These are phyloP conservation scores for Schrenkiella parvula DNA, from an alignment of 345 rosid genomes.

Conservation along the genomic window DNA sequence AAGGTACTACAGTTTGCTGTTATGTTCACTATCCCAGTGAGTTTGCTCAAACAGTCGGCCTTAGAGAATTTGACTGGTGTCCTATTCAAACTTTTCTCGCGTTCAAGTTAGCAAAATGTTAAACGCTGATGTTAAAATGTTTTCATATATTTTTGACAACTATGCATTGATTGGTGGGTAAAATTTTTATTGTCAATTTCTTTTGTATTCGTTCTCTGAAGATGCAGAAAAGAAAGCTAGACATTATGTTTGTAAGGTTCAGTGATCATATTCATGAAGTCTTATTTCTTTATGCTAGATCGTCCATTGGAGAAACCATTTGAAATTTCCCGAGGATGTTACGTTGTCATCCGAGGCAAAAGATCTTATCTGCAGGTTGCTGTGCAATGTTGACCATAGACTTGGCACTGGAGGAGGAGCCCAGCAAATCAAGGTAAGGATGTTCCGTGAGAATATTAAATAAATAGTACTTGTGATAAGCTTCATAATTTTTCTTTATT, in stretches of 20 bases:
- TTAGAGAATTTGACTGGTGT: slow-evolving; percentile 3
- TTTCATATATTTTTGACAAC: background rate
- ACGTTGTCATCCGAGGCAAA: slow-evolving; percentile 69
- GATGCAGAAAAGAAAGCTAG: background rate
- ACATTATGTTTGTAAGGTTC: slow-evolving; percentile 11
- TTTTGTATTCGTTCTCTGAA: background rate
- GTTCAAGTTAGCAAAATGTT: background rate
- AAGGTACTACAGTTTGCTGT: slow-evolving; percentile 50
- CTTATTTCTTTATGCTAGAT: slow-evolving; percentile 47
- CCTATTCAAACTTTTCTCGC: background rate
- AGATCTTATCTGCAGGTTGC: slow-evolving; percentile 81
- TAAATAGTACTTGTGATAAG: slow-evolving; percentile 15
- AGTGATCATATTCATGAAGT: slow-evolving; percentile 11
- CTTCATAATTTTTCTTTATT: slow-evolving; percentile 15
- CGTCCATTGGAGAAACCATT: slow-evolving; percentile 87
- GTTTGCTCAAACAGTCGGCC: background rate
- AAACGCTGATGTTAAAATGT: background rate
- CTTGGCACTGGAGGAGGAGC: slow-evolving; percentile 87
- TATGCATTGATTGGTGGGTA: background rate
- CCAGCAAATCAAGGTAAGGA: slow-evolving; percentile 76
- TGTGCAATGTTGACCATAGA: slow-evolving; percentile 88
- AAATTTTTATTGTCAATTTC: background rate
- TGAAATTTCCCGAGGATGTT: slow-evolving; percentile 80
- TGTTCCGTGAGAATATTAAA: slow-evolving; percentile 7
- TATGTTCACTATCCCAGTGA: slow-evolving; percentile 15